Conservation (phyloP, 2,329 filamentous ascomycete genomes). For the Beauveria pseudobassiana region DNA sequence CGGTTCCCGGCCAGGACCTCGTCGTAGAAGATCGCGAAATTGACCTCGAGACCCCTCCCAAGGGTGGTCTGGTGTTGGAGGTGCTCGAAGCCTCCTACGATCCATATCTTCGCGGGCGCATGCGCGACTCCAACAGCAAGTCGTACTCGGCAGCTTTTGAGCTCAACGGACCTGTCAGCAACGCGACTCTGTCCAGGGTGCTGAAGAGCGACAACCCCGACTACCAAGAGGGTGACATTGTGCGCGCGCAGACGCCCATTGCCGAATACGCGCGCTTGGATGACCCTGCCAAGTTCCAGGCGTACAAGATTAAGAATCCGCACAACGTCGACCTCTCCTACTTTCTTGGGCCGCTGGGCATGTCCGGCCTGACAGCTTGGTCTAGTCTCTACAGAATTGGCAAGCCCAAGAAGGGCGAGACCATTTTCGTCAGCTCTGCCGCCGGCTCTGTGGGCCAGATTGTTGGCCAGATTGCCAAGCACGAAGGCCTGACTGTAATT, state of each 20-base stretch:
- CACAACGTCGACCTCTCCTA: constrained; percentile 55
- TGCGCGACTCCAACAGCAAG: constrained; percentile 57
- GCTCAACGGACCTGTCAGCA: constrained; percentile 56
- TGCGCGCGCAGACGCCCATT: constrained; percentile 49
- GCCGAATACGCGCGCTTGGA: constrained; percentile 61
- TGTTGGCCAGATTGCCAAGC: constrained; percentile 77
- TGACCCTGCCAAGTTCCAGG: constrained; percentile 34
- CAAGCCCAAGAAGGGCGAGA: constrained; percentile 57
- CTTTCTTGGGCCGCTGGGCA: constrained; percentile 64
- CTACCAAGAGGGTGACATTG: constrained; percentile 61
- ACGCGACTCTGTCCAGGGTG: constrained; percentile 58
- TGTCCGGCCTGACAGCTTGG: constrained; percentile 60
- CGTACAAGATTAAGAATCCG: constrained; percentile 57
- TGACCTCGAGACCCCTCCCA: constrained; percentile 53
- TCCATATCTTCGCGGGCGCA: constrained; percentile 75
- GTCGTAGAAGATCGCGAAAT: constrained; percentile 58
- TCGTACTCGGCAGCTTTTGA: constrained; percentile 50
- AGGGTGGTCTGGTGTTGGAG: constrained; percentile 61
- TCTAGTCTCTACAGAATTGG: constrained; percentile 61
- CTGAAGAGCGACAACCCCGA: constrained; percentile 58
- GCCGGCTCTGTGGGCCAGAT: constrained; percentile 76
- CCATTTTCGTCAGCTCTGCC: constrained; percentile 74
- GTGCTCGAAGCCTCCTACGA: constrained; percentile 72
- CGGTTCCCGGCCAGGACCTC: constrained; percentile 64
- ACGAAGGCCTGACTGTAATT: constrained; percentile 70